phyloP scores from a whole-genome alignment of 495 filamentous ascomycete genomes.

The Penicillium subrubescens region DNA sequence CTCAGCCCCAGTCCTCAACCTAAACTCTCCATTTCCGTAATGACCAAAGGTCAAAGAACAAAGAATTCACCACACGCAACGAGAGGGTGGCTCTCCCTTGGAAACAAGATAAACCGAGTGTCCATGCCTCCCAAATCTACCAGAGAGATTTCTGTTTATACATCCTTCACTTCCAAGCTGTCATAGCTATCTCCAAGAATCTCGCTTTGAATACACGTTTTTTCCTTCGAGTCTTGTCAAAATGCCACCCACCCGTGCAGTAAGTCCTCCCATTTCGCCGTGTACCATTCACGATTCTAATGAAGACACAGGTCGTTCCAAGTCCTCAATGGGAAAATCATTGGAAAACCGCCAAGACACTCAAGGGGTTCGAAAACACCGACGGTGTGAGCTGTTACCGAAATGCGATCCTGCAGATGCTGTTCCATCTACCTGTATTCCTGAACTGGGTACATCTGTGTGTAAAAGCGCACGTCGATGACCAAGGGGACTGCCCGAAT shows the following conservation, averaged over 20 bases:
- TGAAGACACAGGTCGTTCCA: not conserved
- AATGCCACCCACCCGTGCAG: not conserved
- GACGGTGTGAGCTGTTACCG: slow-evolving; percentile 40
- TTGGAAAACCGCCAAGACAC: slow-evolving; percentile 7
- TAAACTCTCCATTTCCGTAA: not conserved
- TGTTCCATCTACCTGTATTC: slow-evolving; percentile 45
- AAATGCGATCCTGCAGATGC: slow-evolving; percentile 40
- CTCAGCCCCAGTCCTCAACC: not conserved
- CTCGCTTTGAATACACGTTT: not conserved
- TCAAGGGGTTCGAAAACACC: not conserved
- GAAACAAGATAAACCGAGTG: not conserved
- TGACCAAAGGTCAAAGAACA: not conserved
- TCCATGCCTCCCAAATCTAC: not conserved
- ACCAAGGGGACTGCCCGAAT: not conserved
- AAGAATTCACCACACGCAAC: not conserved
- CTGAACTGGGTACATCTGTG: slow-evolving; percentile 36
- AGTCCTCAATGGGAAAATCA: not conserved
- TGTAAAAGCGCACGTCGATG: slow-evolving; percentile 1
- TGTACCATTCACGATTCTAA: not conserved
- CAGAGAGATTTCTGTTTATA: not conserved
- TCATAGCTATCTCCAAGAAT: not conserved
- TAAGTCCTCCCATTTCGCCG: not conserved
- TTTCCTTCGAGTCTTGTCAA: not conserved
- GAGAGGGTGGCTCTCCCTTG: not conserved
- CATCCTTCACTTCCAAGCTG: not conserved